Evolutionary conservation across 169 alveolate genomes (phyloP).

Genomic region (Plasmodium gonderi): DNA sequence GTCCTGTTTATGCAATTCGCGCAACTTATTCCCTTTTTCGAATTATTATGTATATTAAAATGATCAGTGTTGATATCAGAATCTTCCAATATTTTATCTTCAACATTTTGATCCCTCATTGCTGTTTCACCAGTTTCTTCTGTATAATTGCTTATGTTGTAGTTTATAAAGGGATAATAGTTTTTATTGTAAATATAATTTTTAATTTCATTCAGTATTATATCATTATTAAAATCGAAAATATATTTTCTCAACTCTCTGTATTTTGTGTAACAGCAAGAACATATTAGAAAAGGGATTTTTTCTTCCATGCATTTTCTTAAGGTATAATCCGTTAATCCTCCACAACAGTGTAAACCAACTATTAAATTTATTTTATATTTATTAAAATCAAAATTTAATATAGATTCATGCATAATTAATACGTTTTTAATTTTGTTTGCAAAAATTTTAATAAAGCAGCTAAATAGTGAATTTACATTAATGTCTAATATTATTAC

Average conservation of each 20-base stretch:
- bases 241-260: constrained; percentile 54
- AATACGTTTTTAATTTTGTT: constrained; percentile 43
- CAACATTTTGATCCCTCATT: background rate
- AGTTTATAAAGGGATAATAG: background rate
- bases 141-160: background rate
- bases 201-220: constrained; percentile 38
- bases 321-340: constrained; percentile 57
- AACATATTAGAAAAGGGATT: constrained; percentile 61
- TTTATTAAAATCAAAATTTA: constrained; percentile 63
- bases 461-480: constrained; percentile 56
- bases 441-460: constrained; percentile 56
- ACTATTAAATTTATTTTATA: constrained; percentile 62
- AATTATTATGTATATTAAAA: background rate
- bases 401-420: constrained; percentile 66
- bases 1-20: no score
- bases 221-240: constrained; percentile 59
- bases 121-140: background rate
- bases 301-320: constrained; percentile 46
- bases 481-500: constrained; percentile 71
- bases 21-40: background rate
- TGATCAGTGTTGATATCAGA: background rate
- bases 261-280: constrained; percentile 69
- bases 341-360: constrained; percentile 73
- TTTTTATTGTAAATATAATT: constrained; percentile 33
- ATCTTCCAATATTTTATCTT: background rate